These are phyloP conservation scores for Deinandra increscens DNA, from an alignment of 129 eudicot species.

Conservation along the genomic window DNA sequence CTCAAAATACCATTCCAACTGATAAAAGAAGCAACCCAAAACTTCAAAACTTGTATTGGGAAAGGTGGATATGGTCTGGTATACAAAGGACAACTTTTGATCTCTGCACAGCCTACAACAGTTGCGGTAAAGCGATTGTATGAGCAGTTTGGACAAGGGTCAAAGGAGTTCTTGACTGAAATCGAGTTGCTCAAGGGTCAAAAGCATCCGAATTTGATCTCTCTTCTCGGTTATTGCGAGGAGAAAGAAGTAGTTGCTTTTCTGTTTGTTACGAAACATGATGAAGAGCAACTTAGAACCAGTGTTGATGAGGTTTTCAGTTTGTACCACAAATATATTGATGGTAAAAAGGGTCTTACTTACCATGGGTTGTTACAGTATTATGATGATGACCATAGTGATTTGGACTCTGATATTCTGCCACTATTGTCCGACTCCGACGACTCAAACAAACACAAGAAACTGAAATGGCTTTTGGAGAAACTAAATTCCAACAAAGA, in stretches of 20 bases:
- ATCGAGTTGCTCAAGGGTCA: conserved; percentile 16
- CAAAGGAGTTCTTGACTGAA: conserved; percentile 19
- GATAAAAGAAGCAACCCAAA: conserved; percentile 13
- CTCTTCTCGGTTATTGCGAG: conserved; percentile 25
- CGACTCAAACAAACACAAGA: background rate
- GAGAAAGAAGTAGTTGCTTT: conserved; percentile 64
- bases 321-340: conserved; percentile 64
- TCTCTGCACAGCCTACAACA: background rate
- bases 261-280: conserved; percentile 72
- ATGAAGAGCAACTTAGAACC: conserved; percentile 69
- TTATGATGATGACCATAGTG: conserved; percentile 78
- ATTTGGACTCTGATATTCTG: conserved; percentile 48
- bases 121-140: conserved; percentile 21
- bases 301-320: conserved; percentile 71
- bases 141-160: conserved; percentile 15
- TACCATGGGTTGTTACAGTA: conserved; percentile 75
- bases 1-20: conserved; percentile 3
- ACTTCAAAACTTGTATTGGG: conserved; percentile 17
- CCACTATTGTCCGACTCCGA: background rate
- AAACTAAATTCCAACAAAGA: background rate
- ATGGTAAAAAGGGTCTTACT: conserved; percentile 67
- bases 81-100: conserved; percentile 5
- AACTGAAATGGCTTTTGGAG: background rate
- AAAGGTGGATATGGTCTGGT: conserved; percentile 23
- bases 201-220: conserved; percentile 15